Percentiles rank a stretch among this genome's conserved stretches.
These are phyloP conservation scores for Candida manassasensis DNA, from an alignment of 805 yeast species.

Conservation along the genomic window DNA sequence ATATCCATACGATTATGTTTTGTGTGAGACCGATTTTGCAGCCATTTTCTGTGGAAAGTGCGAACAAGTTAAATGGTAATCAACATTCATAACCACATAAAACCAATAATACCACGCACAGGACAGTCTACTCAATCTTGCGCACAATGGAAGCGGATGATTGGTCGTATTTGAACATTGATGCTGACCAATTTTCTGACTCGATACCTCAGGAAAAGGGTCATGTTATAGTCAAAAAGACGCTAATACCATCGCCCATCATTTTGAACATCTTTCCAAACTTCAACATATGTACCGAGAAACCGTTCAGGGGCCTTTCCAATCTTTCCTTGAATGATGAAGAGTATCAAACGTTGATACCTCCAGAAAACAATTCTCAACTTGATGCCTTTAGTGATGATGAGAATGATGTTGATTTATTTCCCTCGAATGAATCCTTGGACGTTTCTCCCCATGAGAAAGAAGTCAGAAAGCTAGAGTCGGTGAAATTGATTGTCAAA, in stretches of 20 bases:
- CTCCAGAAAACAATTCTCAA: constrained; percentile 34
- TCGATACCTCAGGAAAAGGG: constrained; percentile 3
- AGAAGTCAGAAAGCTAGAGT: background rate
- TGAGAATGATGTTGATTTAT: constrained; percentile 26
- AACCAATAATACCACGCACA: no score
- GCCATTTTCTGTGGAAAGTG: no score
- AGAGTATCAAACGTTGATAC: constrained; percentile 28
- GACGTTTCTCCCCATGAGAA: background rate
- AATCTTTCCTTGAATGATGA: constrained; percentile 35
- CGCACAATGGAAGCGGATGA: constrained; percentile 10
- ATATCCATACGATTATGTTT: no score
- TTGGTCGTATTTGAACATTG: constrained; percentile 10
- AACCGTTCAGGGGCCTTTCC: constrained; percentile 31
- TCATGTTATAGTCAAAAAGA: constrained; percentile 23
- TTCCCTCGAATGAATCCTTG: constrained; percentile 7
- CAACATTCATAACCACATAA: no score
- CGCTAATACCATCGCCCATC: constrained; percentile 39
- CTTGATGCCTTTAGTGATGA: constrained; percentile 34
- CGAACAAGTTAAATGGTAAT: no score
- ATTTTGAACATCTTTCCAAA: constrained; percentile 27
- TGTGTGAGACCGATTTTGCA: background rate
- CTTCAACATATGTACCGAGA: constrained; percentile 27
- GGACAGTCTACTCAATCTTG: no score
- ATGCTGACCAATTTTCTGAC: constrained; percentile 6
- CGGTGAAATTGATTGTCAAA: constrained; percentile 26